phyloP scores from a whole-genome alignment of 2,329 filamentous ascomycete species.

The Metarhizium anisopliae region DNA sequence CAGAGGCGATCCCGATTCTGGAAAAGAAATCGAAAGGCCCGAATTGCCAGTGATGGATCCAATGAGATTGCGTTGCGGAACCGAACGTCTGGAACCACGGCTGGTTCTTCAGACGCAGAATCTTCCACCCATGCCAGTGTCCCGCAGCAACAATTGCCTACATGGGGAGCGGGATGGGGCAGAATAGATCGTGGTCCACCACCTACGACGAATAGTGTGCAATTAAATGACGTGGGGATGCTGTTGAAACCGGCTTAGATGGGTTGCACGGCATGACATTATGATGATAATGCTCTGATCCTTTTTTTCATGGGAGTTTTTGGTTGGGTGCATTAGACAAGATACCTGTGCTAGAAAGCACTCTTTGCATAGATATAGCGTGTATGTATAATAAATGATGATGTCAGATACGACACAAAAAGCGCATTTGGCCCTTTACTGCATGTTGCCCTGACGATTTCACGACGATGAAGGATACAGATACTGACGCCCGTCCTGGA shows the following conservation, averaged over 20 bases:
- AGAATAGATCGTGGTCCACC: slow-evolving; percentile 19
- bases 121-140: neutral
- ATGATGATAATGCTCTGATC: neutral
- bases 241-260: slow-evolving; percentile 10
- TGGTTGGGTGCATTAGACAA: slow-evolving; percentile 3
- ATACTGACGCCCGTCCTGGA: too few relatives aligned
- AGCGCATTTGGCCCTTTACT: too few relatives aligned
- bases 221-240: slow-evolving; percentile 26
- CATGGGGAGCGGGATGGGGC: slow-evolving; percentile 21
- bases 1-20: slow-evolving; percentile 19
- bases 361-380: neutral
- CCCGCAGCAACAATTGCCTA: slow-evolving; percentile 10
- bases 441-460: too few relatives aligned
- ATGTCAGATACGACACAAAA: neutral
- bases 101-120: neutral
- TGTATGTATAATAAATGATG: neutral
- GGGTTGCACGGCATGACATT: neutral
- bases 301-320: neutral
- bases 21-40: slow-evolving; percentile 18
- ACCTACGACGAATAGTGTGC: slow-evolving; percentile 12
- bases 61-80: slow-evolving; percentile 24
- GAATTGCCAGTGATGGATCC: slow-evolving; percentile 18
- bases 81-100: slow-evolving; percentile 2
- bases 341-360: slow-evolving; percentile 5
- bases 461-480: too few relatives aligned